Percentiles rank a stretch among this genome's conserved stretches.
phyloP scores from a whole-genome alignment of 805 yeast genomes.

The Kuraishia capsulata region DNA sequence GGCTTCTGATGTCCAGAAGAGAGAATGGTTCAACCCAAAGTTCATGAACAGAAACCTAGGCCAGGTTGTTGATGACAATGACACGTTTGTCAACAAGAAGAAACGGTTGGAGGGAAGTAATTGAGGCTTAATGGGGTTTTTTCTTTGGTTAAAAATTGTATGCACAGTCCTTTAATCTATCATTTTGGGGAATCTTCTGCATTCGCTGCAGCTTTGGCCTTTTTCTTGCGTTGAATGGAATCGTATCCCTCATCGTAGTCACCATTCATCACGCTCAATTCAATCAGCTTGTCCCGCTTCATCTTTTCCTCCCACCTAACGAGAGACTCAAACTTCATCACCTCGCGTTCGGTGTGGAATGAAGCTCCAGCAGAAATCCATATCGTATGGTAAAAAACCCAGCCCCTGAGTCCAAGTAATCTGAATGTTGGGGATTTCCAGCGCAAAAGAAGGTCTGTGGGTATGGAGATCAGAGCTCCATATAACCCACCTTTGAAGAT shows the following conservation, averaged over 20 bases:
- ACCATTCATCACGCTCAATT: conserved; percentile 22
- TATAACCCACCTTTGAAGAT: conserved; percentile 24
- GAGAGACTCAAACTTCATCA: conserved; percentile 20
- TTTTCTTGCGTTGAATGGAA: conserved; percentile 3
- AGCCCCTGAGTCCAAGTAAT: conserved; percentile 24
- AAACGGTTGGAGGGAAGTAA: neutral
- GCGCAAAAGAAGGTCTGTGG: conserved; percentile 22
- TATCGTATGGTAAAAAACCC: conserved; percentile 27
- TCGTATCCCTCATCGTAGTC: conserved; percentile 20
- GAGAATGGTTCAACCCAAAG: conserved; percentile 1
- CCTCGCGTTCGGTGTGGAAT: conserved; percentile 24
- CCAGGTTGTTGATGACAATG: neutral
- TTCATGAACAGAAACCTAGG: neutral
- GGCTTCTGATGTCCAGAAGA: conserved; percentile 1
- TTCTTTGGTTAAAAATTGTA: no score
- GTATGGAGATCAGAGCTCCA: conserved; percentile 27
- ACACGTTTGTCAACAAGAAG: neutral
- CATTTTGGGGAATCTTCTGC: neutral
- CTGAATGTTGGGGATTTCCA: conserved; percentile 28
- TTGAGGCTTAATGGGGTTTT: no score
- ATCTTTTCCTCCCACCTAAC: conserved; percentile 21
- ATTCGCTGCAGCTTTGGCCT: conserved; percentile 1
- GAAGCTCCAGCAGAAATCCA: conserved; percentile 26
- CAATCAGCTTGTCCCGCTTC: conserved; percentile 21
- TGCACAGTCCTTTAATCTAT: neutral